These are phyloP conservation scores for Prunus padus DNA, from an alignment of 306 rosid genomes.

Conservation along the genomic window DNA sequence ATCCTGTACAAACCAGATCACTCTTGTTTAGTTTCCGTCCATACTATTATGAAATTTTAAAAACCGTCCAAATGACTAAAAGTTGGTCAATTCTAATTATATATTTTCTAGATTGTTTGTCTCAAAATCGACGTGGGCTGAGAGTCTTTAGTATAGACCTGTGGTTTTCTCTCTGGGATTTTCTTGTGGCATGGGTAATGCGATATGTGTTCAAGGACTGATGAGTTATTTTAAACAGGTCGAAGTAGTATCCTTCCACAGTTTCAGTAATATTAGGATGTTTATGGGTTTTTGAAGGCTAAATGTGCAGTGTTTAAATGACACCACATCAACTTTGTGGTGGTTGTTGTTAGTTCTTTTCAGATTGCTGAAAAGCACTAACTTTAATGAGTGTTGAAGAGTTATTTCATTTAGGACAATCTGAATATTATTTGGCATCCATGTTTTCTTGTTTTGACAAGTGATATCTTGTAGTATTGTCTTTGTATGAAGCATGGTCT, in stretches of 20 bases:
- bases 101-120: background rate
- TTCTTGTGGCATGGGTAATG: background rate
- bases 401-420: background rate
- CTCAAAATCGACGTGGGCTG: background rate
- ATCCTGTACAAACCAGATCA: background rate
- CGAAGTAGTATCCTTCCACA: background rate
- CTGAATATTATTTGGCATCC: background rate
- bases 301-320: background rate
- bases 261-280: background rate
- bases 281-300: background rate
- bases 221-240: background rate
- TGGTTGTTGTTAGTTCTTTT: background rate
- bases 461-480: background rate
- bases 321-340: background rate
- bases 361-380: background rate
- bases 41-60: background rate
- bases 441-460: background rate
- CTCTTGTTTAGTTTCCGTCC: background rate
- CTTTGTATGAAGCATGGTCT: background rate
- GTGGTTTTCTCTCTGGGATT: background rate
- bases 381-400: background rate
- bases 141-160: background rate
- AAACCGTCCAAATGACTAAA: background rate
- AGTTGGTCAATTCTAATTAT: background rate
- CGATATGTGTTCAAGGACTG: background rate